Base-by-base conservation (phyloP, 2,329 filamentous ascomycete genomes). In the Diaporthe ampelina region DNA sequence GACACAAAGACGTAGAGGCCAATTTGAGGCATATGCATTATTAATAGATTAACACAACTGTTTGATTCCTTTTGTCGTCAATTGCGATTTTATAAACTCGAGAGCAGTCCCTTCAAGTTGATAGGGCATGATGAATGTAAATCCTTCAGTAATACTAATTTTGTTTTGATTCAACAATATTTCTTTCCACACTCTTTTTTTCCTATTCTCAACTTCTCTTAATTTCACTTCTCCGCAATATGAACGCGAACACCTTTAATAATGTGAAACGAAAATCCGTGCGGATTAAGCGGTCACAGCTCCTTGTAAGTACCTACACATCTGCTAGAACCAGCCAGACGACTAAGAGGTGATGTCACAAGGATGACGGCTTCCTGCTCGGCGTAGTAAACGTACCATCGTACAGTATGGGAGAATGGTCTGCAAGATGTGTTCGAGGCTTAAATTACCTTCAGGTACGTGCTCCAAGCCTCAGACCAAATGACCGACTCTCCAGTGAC, bases 281-380 rank as follows among this genome's bases (percentile, higher is more conserved):
- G 45, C 26, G 45, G 45, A 29, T 67, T 45, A 67, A n/a, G 50
- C 45, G 45, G 10, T 67, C 45, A 52, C 45, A 67, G 29, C 45
- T 67, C 10, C 21, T 67, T 13, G 61, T 67, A 37, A 52, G 61
- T 67, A 37, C 17, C 13, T 29, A 67, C 15, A 11, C 21, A 13
- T n/a, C 7, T n/a, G 19, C 21, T 52, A 26, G 17, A n/a, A 52
- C 21, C 21, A 32, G 37, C 10, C 24, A 11, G 29, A 52, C 3
- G 45, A 29, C 45, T 52, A 52, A 67, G 17, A 21, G 10, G 11
- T 24, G 1, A 10, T 13, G 17, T 26, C 6, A 32, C 29, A 67
- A 67, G 61, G 61, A 67, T 37, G 61, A 52, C 26, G 61, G 61
- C 15, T 67, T 52, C 43, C 29, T 52, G 7, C 61, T 67, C 15